phyloP scores from a whole-genome alignment of 345 rosid genomes.

The Acer saccharum region DNA sequence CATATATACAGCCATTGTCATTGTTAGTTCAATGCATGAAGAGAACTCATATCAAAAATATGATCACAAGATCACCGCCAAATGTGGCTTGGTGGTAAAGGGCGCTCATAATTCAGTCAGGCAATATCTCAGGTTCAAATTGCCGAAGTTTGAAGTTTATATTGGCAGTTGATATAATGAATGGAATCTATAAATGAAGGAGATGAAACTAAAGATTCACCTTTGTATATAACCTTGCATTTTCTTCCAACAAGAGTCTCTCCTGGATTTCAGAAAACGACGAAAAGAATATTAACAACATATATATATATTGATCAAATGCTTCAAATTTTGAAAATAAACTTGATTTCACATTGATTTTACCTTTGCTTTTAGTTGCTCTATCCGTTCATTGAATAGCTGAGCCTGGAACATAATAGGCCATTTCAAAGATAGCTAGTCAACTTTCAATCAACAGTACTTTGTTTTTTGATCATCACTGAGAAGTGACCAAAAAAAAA shows the following conservation, averaged over 20 bases:
- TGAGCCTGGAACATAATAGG: conserved; percentile 35
- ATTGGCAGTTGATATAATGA: neutral
- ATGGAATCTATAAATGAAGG: neutral
- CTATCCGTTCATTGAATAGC: conserved; percentile 44
- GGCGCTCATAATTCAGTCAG: too few species aligned
- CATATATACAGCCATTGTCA: neutral
- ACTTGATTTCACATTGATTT: neutral
- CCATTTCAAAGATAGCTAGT: neutral
- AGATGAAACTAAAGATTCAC: conserved; percentile 30
- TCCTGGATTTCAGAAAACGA: conserved; percentile 42
- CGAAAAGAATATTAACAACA: neutral
- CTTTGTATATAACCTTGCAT: conserved; percentile 40
- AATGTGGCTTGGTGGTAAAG: too few species aligned
- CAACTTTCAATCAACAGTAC: conserved; percentile 1
- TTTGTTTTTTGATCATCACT: neutral
- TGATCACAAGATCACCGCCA: too few species aligned
- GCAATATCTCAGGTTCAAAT: too few species aligned
- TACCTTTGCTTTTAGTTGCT: conserved; percentile 54
- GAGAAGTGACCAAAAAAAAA: neutral
- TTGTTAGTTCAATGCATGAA: too few species aligned
- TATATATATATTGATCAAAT: neutral
- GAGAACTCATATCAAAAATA: too few species aligned
- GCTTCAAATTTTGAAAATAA: neutral
- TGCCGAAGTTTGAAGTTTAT: neutral
- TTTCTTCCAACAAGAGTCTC: conserved; percentile 44